Evolutionary conservation across 495 filamentous ascomycete genomes (phyloP), one percentile per base, ranked within the genome.

Genomic region (Penicillium taxi): DNA sequence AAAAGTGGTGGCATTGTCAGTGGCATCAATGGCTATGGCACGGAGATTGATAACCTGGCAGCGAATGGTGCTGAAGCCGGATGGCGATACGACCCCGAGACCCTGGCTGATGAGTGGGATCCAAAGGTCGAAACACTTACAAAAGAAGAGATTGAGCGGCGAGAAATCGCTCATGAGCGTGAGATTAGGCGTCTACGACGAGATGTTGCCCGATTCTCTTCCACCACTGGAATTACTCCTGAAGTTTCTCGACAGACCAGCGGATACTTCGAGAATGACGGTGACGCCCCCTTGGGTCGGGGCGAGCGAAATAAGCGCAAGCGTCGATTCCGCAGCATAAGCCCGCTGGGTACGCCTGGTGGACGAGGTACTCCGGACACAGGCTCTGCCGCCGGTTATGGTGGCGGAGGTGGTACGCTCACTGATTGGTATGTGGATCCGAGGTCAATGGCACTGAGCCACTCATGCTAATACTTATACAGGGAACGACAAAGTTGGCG

Each of bases 101-200:
- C 84, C 19, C 67, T 96, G 3, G 86, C 78, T 17, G 82, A 86
- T 39, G 86, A 90, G 42, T 99, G 93, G 93, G 88, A 94, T 47
- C 88, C 90, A 0, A 89, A 86, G 61, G 73, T 99, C 1, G 91
- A 96, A 58, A 75, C 74, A 0, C 64, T 99, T 9, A 84, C 79
- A 2, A 93, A 95, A 52, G 91, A 96, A 49, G 91, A 99, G 58
- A 96, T 99, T 32, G 93, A 99, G 61, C 93, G 94, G 61, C 76
- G 93, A 19, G 91, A 99, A 59, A 87, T 86, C 35, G 93, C 96
- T 53, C 77, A 93, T 16, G 91, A 96, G 56, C 64, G 91, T 19
- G 87, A 96, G 63, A 82, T 95, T 22, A 65, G 91, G 19, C 73
- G 93, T 30, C 56, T 96, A 27, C 74, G 91, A 31, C 71, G 91